Conservation (phyloP, 2,329 filamentous ascomycete species). For the Ophiostoma piceae region DNA sequence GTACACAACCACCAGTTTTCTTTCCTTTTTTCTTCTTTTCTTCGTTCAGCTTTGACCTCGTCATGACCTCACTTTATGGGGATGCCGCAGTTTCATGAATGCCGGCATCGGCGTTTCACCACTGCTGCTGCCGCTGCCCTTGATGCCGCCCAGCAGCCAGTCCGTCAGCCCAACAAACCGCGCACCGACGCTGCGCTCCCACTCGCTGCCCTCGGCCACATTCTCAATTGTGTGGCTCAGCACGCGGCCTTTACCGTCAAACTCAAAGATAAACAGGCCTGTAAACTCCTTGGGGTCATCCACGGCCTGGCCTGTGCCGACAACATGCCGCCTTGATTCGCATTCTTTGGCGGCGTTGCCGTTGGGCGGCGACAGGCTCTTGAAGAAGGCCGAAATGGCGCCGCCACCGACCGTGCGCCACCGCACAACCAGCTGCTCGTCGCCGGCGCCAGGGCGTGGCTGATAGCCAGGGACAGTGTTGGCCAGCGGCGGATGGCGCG, state of each 20-base stretch:
- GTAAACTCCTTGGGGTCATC: constrained; percentile 63
- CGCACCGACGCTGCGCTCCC: constrained; percentile 73
- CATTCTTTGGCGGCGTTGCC: background rate
- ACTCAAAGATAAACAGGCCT: constrained; percentile 92
- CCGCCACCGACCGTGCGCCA: constrained; percentile 64
- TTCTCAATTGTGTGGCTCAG: constrained; percentile 90
- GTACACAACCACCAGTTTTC: background rate
- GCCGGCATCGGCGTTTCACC: constrained; percentile 27
- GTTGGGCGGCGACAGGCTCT: background rate
- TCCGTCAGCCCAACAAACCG: constrained; percentile 89
- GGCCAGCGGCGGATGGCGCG: constrained; percentile 48
- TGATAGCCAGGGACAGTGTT: constrained; percentile 28
- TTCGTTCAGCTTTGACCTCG: background rate
- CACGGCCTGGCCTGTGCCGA: constrained; percentile 30
- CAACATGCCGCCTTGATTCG: constrained; percentile 32
- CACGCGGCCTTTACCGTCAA: constrained; percentile 80
- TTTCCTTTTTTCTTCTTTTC: background rate
- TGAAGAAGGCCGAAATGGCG: background rate
- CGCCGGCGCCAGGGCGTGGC: constrained; percentile 47
- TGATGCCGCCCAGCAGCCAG: constrained; percentile 80
- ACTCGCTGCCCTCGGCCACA: constrained; percentile 74
- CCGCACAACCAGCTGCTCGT: constrained; percentile 82
- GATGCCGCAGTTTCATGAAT: constrained; percentile 23
- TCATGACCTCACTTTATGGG: constrained; percentile 22
- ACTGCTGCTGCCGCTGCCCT: constrained; percentile 33